Conservation (phyloP, 164 flowering plant species). For the Saururus chinensis region DNA sequence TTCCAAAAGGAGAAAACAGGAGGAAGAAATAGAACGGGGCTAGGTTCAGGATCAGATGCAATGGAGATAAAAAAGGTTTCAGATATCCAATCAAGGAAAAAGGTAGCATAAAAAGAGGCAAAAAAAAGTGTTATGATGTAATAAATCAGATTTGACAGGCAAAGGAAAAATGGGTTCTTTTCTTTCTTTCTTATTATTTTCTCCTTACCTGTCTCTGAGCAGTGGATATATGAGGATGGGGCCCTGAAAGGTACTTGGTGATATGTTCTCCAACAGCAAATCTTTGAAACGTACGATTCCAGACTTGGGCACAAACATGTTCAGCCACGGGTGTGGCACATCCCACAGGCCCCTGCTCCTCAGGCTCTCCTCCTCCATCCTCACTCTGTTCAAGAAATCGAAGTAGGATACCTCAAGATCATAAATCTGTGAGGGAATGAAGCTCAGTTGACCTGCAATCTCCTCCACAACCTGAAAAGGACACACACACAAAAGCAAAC, state of each 20-base stretch:
- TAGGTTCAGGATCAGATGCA: slow-evolving; percentile 1
- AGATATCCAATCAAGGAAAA: neutral
- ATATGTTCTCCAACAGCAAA: slow-evolving; percentile 19
- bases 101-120: neutral
- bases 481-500: neutral
- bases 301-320: slow-evolving; percentile 30
- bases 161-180: neutral
- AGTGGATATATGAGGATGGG: slow-evolving; percentile 29
- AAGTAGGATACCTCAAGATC: slow-evolving; percentile 23
- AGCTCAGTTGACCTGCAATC: slow-evolving; percentile 17
- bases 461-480: slow-evolving; percentile 17
- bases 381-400: slow-evolving; percentile 33
- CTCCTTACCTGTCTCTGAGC: slow-evolving; percentile 26
- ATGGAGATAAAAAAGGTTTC: neutral
- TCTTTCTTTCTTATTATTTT: neutral
- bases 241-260: slow-evolving; percentile 20
- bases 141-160: neutral
- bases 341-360: slow-evolving; percentile 30
- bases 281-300: slow-evolving; percentile 22
- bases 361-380: slow-evolving; percentile 21
- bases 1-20: neutral
- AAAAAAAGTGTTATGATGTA: neutral
- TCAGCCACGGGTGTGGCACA: slow-evolving; percentile 43
- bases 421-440: slow-evolving; percentile 12
- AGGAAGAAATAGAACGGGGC: neutral